Evolutionary conservation across 495 filamentous ascomycete species (phyloP).

Genomic region (Aspergillus egyptiacus): DNA sequence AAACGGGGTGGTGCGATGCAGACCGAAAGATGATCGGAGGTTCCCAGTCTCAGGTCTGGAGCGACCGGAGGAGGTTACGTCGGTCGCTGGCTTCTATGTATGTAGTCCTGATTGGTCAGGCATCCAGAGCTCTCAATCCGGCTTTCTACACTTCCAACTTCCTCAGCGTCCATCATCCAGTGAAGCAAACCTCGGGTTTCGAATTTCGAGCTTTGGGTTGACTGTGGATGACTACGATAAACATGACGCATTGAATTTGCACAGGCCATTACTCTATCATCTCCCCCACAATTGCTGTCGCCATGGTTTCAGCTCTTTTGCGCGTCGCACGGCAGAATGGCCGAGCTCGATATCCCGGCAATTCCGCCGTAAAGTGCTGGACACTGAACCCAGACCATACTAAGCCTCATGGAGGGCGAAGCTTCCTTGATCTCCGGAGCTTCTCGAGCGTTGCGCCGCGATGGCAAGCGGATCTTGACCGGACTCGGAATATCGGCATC

Average conservation of each 20-base stretch:
- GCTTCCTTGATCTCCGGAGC: conserved; percentile 7
- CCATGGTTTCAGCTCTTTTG: conserved; percentile 34
- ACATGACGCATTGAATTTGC: conserved; percentile 7
- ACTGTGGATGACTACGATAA: background rate
- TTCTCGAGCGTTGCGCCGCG: conserved; percentile 25
- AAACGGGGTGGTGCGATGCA: conserved; percentile 1
- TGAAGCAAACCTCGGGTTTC: background rate
- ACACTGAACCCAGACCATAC: background rate
- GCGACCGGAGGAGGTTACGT: conserved; percentile 20
- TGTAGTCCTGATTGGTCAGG: conserved; percentile 26
- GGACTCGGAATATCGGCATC: conserved; percentile 93
- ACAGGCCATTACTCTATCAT: conserved; percentile 6
- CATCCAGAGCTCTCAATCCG: conserved; percentile 11
- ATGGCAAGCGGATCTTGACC: conserved; percentile 37
- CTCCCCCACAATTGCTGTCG: conserved; percentile 9
- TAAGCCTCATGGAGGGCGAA: conserved; percentile 7
- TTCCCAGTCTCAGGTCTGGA: background rate
- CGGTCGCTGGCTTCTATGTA: conserved; percentile 17
- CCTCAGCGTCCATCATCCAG: background rate
- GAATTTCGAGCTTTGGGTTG: background rate
- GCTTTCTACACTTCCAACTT: conserved; percentile 2
- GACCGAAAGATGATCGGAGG: conserved; percentile 6
- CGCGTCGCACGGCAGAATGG: conserved; percentile 28
- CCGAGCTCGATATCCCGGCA: conserved; percentile 15
- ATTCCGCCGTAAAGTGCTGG: conserved; percentile 4